Base-by-base conservation (phyloP, 306 rosid species). In the Corylus americana region DNA sequence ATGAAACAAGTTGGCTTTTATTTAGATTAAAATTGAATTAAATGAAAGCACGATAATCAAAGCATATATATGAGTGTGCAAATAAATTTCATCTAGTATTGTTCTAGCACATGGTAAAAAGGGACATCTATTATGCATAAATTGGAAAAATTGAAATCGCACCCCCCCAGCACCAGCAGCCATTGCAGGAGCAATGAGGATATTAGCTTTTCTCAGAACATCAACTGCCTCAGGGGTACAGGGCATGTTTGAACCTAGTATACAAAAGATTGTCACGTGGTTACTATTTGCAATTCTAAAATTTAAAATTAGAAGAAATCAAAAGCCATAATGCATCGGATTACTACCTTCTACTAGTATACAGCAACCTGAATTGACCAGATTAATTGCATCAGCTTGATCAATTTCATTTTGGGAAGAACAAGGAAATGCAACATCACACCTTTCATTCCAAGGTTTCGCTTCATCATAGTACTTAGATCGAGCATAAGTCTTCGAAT, bases 161-260 rank as follows among this genome's bases (percentile, higher is more conserved):
- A 95, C 98, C 97, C 98, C 98, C 88, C 98, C 98, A 80, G 98
- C 91, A 83, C 98, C 98, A 74, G 98, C 98, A 77, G 98, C 98
- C 90, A 95, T 89, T 74, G 98, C 97, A 89, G 98, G 98, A 83
- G 98, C 98, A 81, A 92, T 82, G 53, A 92, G 87, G 78, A 95
- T 89, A 86, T 88, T 91, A 66, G 97, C 97, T 87, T 95, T 95
- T 85, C 97, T 87, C 81, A 95, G 84, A 84, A 91, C 88, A 78
- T 90, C 98, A 80, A 91, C 90, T 48, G 98, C 98, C 74, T 91
- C 97, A 4, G 97, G 92, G 70, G 91, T 90, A 80, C 98, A 92
- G 7, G 98, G 94, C 98, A 95, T 95, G 91, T 91, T 92, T 77
- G 98, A 91, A 73, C 98, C 98, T 95, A 82, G 51, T 48, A 82